Base-by-base conservation (phyloP, 345 rosid species). In the Pistacia atlantica region DNA sequence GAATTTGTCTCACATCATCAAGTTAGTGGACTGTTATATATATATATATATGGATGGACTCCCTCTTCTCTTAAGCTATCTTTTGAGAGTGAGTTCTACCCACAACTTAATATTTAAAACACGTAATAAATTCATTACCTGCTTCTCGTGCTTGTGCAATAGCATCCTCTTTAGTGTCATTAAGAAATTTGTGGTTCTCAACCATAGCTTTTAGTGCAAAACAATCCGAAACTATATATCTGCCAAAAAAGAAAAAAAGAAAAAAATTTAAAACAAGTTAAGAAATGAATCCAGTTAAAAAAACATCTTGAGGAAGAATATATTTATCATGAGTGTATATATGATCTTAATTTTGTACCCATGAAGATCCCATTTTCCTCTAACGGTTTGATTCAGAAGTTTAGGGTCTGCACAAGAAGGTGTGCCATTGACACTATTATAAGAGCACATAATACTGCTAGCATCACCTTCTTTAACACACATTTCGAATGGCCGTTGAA, bases 191-290 rank as follows among this genome's bases (percentile, higher is more conserved):
- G 42, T 88, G 86, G 16, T 57, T 1, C 33, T 85, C 73, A 25
- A 86, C 89, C 77, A 89, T 77, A 2, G 85, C 91, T 62, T 86
- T 37, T 33, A 83, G 65, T 8, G 87, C 83, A 77, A 81, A 87
- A 74, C 88, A 88, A 71, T 87, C 90, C 2, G 93, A 80, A 25
- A 91, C 92, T 8, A 90, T 88, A 58, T 87, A 89, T 72, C 80
- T 81, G 86, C 10, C 45, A 55, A 14, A 55, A 31, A 31, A 31
- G 1, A 14, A 52, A 55, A 14, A 55, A 22, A 22, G 25, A 22
- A 22, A 22, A 22, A 22, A 22, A 22, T n/a, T n/a, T n/a, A 18
- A 11, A 4, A 25, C 1, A 25, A 33, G 5, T 9, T 52, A 1
- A 18, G 1, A 8, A 64, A 31, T 61, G 11, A 31, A 12, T 61